Evolutionary conservation across 306 rosid species (phyloP).

Genomic region (Prunus dulcis): DNA sequence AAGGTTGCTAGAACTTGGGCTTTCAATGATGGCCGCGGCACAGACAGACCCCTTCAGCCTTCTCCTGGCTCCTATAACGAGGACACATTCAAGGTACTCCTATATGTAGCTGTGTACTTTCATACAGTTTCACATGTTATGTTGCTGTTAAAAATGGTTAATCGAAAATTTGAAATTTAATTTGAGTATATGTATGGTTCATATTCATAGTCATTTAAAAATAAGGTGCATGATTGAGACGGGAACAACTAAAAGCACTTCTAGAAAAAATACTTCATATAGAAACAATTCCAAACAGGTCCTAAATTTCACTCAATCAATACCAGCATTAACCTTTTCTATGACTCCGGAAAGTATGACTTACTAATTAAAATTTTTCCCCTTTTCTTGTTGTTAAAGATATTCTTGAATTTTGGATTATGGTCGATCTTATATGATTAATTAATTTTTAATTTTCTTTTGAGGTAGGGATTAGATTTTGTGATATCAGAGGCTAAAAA

Average conservation of each 20-base stretch:
- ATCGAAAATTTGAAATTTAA: too few species aligned
- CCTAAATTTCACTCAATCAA: too few species aligned
- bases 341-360: too few species aligned
- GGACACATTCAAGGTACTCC: slow-evolving; percentile 34
- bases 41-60: slow-evolving; percentile 34
- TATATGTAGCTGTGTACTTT: not conserved
- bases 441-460: not conserved
- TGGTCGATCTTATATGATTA: too few species aligned
- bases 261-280: too few species aligned
- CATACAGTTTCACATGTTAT: not conserved
- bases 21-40: slow-evolving; percentile 43
- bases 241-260: too few species aligned
- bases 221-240: not conserved
- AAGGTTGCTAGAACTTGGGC: slow-evolving; percentile 59
- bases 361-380: too few species aligned
- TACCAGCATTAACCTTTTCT: too few species aligned
- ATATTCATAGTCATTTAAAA: not conserved
- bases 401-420: too few species aligned
- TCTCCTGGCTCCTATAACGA: slow-evolving; percentile 52
- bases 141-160: not conserved
- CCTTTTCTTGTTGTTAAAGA: too few species aligned
- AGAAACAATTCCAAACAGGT: too few species aligned
- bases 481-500: slow-evolving; percentile 56
- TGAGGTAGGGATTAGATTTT: slow-evolving; percentile 47
- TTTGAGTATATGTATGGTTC: not conserved